Conservation (phyloP, 2,329 filamentous ascomycete species). For the Talaromyces piceae region DNA sequence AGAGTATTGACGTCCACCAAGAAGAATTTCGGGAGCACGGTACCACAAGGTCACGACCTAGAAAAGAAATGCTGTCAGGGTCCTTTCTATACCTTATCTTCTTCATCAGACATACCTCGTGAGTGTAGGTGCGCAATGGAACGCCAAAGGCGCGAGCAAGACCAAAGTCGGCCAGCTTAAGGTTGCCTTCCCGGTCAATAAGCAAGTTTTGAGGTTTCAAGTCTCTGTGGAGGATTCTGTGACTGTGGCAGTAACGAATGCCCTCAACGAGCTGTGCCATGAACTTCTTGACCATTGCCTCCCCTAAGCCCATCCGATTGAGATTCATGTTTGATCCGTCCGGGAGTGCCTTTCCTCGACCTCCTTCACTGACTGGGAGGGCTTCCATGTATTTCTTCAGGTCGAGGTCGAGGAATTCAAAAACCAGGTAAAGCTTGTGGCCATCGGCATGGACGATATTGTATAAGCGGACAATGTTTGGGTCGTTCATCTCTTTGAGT, state of each 20-base stretch:
- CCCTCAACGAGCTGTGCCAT: conserved; percentile 83
- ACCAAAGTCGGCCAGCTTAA: conserved; percentile 87
- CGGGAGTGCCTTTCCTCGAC: conserved; percentile 75
- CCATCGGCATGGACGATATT: conserved; percentile 94
- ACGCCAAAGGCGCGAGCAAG: conserved; percentile 86
- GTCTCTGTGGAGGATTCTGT: conserved; percentile 79
- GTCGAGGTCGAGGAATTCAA: conserved; percentile 85
- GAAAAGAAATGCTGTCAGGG: not conserved
- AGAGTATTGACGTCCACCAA: conserved; percentile 85
- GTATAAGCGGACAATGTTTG: conserved; percentile 77
- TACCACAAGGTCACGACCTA: conserved; percentile 90
- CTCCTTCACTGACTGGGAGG: conserved; percentile 73
- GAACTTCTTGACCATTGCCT: conserved; percentile 83
- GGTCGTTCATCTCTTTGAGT: conserved; percentile 88
- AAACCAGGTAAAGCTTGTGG: conserved; percentile 89
- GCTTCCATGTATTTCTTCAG: conserved; percentile 96
- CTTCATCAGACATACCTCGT: conserved; percentile 52
- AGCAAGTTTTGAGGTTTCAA: conserved; percentile 86
- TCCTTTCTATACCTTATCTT: not conserved
- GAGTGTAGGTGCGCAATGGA: conserved; percentile 82
- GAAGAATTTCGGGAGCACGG: conserved; percentile 79
- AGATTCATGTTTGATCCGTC: conserved; percentile 62
- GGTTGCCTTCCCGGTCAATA: conserved; percentile 77
- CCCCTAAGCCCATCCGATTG: conserved; percentile 63
- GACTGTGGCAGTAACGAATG: conserved; percentile 80